Conservation (phyloP, 1,284 basidiomycete species). For the Lentinula novae-zelandiae region DNA sequence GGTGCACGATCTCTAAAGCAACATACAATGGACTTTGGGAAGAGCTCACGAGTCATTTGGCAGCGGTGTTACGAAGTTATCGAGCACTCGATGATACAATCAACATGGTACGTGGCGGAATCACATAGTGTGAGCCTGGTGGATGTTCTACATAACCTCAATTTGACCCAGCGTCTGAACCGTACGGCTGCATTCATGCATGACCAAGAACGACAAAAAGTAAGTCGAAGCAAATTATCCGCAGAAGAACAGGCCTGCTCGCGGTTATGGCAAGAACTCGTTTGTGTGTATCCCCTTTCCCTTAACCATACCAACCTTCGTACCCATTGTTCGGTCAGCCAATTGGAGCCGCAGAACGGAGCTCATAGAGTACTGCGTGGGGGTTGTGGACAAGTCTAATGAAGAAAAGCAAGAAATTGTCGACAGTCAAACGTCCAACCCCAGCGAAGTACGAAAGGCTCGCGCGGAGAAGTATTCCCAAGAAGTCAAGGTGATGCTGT, state of each 20-base stretch:
- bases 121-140: neutral
- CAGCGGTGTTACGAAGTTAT: slow-evolving; percentile 85
- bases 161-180: slow-evolving; percentile 53
- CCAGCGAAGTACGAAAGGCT: slow-evolving; percentile 41
- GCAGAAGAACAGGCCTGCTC: slow-evolving; percentile 74
- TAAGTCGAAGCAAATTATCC: slow-evolving; percentile 35
- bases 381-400: slow-evolving; percentile 66
- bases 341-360: slow-evolving; percentile 83
- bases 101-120: slow-evolving; percentile 42
- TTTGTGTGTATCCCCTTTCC: slow-evolving; percentile 47
- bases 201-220: slow-evolving; percentile 56
- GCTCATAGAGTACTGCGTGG: slow-evolving; percentile 76
- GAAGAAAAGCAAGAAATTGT: slow-evolving; percentile 53
- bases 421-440: slow-evolving; percentile 39
- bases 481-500: slow-evolving; percentile 65
- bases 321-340: slow-evolving; percentile 35
- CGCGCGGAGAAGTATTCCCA: slow-evolving; percentile 63
- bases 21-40: neutral
- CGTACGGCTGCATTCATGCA: slow-evolving; percentile 77
- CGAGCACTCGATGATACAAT: slow-evolving; percentile 82
- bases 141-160: no score
- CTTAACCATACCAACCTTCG: neutral
- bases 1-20: slow-evolving; percentile 36
- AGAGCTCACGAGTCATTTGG: slow-evolving; percentile 15
- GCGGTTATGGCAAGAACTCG: slow-evolving; percentile 78